A percentile compares a stretch with the other conserved stretches of the same genome.
Conservation (phyloP, 257 asterid genomes). For the Solanum ossicruentum region DNA sequence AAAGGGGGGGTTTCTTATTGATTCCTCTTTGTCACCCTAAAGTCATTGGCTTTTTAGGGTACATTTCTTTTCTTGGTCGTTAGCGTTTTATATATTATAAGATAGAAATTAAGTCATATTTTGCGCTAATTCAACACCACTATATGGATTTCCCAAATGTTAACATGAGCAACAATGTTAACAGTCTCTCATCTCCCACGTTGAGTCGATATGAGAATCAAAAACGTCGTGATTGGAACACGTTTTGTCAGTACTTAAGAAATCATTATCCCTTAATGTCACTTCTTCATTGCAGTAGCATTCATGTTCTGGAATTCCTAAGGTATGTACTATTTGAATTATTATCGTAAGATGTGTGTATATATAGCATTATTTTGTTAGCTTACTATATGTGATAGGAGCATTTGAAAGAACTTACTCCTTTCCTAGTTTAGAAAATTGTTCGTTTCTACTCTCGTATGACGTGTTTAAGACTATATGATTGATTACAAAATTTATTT, state of each 20-base stretch:
- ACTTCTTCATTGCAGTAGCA: slow-evolving; percentile 1
- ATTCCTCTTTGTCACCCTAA: neutral
- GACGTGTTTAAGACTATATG: neutral
- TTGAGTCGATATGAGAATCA: slow-evolving; percentile 27
- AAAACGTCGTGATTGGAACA: slow-evolving; percentile 35
- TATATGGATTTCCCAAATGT: slow-evolving; percentile 11
- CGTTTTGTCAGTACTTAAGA: slow-evolving; percentile 23
- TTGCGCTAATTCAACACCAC: neutral
- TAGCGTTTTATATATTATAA: neutral
- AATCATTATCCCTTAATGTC: slow-evolving; percentile 17
- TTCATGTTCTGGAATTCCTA: slow-evolving; percentile 21
- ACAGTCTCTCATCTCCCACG: neutral
- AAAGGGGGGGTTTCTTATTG: neutral
- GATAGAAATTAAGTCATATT: neutral
- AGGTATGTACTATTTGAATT: neutral
- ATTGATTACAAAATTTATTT: neutral
- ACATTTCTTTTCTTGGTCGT: neutral
- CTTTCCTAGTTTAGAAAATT: neutral
- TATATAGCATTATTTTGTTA: neutral
- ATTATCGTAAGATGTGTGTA: neutral
- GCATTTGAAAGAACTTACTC: neutral
- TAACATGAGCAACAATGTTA: neutral
- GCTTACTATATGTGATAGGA: neutral
- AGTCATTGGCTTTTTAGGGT: neutral
- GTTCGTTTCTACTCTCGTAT: neutral